Conservation (phyloP, 176 grass and related monocot genomes). For the Calamus simplicifolius region DNA sequence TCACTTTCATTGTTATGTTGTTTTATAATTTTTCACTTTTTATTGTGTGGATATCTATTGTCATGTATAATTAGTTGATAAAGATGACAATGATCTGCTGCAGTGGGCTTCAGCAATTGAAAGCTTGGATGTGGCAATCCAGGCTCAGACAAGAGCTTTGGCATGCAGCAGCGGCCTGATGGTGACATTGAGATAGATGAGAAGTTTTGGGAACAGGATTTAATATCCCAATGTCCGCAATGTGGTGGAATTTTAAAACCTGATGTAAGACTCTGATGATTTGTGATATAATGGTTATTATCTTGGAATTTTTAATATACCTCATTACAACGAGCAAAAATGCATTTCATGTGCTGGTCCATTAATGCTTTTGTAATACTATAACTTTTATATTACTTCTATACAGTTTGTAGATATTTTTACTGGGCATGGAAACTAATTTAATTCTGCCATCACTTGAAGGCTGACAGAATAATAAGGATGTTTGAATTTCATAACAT, state of each 20-base stretch:
- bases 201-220: conserved; percentile 96
- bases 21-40: background rate
- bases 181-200: conserved; percentile 95
- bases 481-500: no score
- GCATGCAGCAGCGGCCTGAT: conserved; percentile 88
- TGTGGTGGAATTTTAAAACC: conserved; percentile 91
- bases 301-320: no score
- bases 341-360: no score
- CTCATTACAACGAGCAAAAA: no score
- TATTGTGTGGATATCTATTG: background rate
- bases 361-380: no score
- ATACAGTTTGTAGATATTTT: no score
- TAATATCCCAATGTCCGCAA: conserved; percentile 70
- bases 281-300: no score
- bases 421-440: no score
- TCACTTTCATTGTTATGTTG: background rate
- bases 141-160: conserved; percentile 70
- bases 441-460: no score
- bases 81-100: conserved; percentile 19
- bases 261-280: conserved; percentile 37
- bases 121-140: conserved; percentile 45
- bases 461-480: no score
- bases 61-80: background rate
- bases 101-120: conserved; percentile 92
- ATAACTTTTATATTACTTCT: no score